A percentile compares a stretch with the other conserved stretches of the same genome.
phyloP scores from a whole-genome alignment of 2,329 filamentous ascomycete genomes.

The Amauroascus niger region DNA sequence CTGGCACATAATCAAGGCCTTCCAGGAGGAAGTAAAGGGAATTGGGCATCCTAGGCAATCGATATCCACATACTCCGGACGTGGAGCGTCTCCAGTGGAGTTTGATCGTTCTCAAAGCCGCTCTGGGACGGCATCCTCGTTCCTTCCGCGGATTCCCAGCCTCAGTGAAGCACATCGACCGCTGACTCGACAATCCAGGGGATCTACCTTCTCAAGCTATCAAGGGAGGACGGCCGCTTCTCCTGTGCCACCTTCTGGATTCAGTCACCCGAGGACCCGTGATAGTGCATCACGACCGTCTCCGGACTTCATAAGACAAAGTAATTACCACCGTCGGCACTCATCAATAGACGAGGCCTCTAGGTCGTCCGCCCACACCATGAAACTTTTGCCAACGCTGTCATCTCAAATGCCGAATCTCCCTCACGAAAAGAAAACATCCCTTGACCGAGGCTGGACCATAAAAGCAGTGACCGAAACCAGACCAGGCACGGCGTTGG shows the following conservation, averaged over 20 bases:
- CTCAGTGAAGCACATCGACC: conserved; percentile 22
- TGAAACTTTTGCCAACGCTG: conserved; percentile 16
- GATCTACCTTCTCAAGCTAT: conserved; percentile 12
- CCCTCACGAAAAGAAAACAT: conserved; percentile 48
- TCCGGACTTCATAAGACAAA: conserved; percentile 68
- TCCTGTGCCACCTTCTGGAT: conserved; percentile 26
- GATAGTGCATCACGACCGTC: conserved; percentile 51
- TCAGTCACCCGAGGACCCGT: conserved; percentile 34
- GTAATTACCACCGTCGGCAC: conserved; percentile 76
- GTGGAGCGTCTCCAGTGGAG: conserved; percentile 35
- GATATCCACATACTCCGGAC: conserved; percentile 35
- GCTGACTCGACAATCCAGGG: conserved; percentile 11
- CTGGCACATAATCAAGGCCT: conserved; percentile 88
- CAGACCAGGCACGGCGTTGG: conserved; percentile 29
- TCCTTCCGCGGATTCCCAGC: conserved; percentile 38
- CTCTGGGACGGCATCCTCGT: conserved; percentile 29
- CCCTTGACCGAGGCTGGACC: conserved; percentile 52
- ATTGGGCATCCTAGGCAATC: conserved; percentile 39
- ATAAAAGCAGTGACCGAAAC: conserved; percentile 36
- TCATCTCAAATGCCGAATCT: conserved; percentile 23
- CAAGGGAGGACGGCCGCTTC: conserved; percentile 18
- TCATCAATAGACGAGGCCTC: conserved; percentile 69
- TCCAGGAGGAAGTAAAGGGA: conserved; percentile 76
- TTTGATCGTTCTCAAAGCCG: conserved; percentile 35
- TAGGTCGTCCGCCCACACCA: conserved; percentile 20